phyloP scores from a whole-genome alignment of 352 stramenopile species.

The Phytopythium mirpurense region DNA sequence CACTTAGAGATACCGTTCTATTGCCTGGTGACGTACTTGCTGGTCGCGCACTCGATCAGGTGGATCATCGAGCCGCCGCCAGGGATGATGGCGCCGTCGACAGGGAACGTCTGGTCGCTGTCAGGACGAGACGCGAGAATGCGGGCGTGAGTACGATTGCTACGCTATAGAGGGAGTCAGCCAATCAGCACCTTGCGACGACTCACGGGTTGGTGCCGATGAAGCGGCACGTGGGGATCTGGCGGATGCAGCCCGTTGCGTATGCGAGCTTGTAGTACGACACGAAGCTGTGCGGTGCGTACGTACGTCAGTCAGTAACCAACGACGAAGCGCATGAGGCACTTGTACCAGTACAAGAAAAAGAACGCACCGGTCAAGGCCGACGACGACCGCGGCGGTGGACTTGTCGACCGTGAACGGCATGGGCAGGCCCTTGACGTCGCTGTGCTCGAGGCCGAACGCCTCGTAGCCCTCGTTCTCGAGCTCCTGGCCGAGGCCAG shows the following conservation, averaged over 20 bases:
- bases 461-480: slow-evolving; percentile 57
- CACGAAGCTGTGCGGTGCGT: too few relatives aligned
- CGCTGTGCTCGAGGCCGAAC: slow-evolving; percentile 62
- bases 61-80: slow-evolving; percentile 64
- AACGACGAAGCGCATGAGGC: neutral
- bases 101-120: slow-evolving; percentile 74
- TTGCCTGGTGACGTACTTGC: slow-evolving; percentile 53
- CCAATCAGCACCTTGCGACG: slow-evolving; percentile 18
- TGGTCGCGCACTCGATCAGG: slow-evolving; percentile 60
- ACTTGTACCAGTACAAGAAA: neutral
- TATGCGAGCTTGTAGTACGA: slow-evolving; percentile 87
- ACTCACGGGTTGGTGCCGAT: slow-evolving; percentile 80
- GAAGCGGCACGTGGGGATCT: slow-evolving; percentile 74
- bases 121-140: slow-evolving; percentile 5
- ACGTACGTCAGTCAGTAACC: neutral
- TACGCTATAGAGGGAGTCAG: neutral
- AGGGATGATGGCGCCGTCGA: slow-evolving; percentile 66
- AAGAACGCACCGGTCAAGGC: slow-evolving; percentile 49
- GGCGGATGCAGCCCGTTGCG: slow-evolving; percentile 58
- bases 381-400: slow-evolving; percentile 76
- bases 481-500: slow-evolving; percentile 61
- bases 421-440: slow-evolving; percentile 60
- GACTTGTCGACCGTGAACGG: slow-evolving; percentile 64
- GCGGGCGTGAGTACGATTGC: neutral
- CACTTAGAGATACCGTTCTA: too few relatives aligned